Conservation (phyloP, 2,329 filamentous ascomycete genomes). For the Sclerotinia glacialis region DNA sequence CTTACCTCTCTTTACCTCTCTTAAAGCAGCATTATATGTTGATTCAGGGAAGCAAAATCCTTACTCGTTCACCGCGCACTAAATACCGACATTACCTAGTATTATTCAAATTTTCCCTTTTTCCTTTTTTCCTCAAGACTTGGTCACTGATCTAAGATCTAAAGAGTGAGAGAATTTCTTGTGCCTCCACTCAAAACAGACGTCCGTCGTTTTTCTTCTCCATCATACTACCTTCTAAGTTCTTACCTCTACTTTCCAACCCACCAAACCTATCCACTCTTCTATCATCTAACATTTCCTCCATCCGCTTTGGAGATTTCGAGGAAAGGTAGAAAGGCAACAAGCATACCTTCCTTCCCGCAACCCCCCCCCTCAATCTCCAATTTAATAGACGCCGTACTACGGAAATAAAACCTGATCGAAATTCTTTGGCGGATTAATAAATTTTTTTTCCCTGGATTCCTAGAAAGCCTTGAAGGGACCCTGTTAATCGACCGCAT, state of each 20-base stretch:
- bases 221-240: conserved; percentile 11
- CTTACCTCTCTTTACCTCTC: neutral
- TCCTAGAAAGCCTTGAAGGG: conserved; percentile 14
- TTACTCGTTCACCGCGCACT: conserved; percentile 17
- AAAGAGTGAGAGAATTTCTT: conserved; percentile 7
- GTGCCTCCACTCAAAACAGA: conserved; percentile 14
- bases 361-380: conserved; percentile 19
- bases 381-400: conserved; percentile 23
- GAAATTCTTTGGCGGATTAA: conserved; percentile 17
- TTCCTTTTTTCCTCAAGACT: conserved; percentile 15
- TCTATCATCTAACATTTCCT: neutral
- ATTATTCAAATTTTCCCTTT: conserved; percentile 16
- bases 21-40: conserved; percentile 10
- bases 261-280: conserved; percentile 14
- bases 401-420: conserved; percentile 10
- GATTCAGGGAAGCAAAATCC: conserved; percentile 15
- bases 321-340: conserved; percentile 16
- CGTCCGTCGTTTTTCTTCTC: conserved; percentile 1
- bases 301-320: conserved; percentile 8
- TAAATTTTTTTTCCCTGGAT: neutral
- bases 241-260: neutral
- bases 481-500: conserved; percentile 22
- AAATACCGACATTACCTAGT: conserved; percentile 8
- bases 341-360: conserved; percentile 19
- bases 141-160: no score